Conservation (phyloP, 2,329 filamentous ascomycete genomes). For the Penicillium italicum region DNA sequence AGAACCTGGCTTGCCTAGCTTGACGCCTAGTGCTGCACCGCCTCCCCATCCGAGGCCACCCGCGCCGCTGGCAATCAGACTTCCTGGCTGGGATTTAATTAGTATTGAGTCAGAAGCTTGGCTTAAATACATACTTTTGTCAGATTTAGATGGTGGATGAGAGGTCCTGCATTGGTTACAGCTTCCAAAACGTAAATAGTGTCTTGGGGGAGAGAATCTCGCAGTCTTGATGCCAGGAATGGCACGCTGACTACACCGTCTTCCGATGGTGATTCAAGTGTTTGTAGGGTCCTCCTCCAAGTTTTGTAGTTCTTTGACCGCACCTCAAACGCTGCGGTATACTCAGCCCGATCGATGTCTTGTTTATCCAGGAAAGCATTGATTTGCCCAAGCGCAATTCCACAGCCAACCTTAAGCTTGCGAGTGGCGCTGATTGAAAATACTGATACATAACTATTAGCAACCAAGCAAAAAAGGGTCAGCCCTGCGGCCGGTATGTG, state of each 20-base stretch:
- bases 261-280: conserved; percentile 2
- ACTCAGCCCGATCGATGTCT: neutral
- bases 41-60: conserved; percentile 77
- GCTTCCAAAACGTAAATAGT: conserved; percentile 73
- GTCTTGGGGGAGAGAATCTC: conserved; percentile 55
- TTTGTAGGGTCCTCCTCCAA: conserved; percentile 8
- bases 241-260: conserved; percentile 45
- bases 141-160: conserved; percentile 24
- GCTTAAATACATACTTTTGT: conserved; percentile 3
- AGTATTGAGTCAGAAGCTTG: neutral
- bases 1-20: conserved; percentile 58
- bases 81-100: conserved; percentile 12
- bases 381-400: conserved; percentile 49
- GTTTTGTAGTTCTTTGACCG: conserved; percentile 7
- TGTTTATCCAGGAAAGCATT: conserved; percentile 33
- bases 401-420: conserved; percentile 39
- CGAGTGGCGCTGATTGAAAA: conserved; percentile 49
- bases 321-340: conserved; percentile 5
- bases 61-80: conserved; percentile 50
- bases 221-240: conserved; percentile 53
- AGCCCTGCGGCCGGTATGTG: conserved; percentile 42
- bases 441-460: conserved; percentile 27
- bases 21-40: conserved; percentile 69
- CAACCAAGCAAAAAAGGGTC: neutral
- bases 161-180: conserved; percentile 60